Conservation (phyloP, 1,284 basidiomycete genomes). For the Boletus albobrunnescens region DNA sequence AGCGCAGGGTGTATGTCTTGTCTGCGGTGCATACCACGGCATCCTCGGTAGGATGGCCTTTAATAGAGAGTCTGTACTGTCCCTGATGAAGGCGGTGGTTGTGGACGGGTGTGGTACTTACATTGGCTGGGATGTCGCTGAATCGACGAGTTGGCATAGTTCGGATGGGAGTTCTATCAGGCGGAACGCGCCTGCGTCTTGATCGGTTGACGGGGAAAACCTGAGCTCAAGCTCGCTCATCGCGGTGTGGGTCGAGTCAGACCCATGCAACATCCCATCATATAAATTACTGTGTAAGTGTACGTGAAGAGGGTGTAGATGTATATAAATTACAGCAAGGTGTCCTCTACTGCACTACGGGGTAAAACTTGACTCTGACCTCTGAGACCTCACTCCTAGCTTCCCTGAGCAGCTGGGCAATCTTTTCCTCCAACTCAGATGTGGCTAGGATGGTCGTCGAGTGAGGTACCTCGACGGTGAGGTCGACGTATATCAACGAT, state of each 20-base stretch:
- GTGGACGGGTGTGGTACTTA: not conserved
- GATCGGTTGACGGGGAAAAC: slow-evolving; percentile 48
- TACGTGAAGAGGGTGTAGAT: not conserved
- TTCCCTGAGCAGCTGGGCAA: slow-evolving; percentile 56
- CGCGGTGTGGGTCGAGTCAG: not conserved
- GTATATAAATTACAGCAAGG: too few relatives aligned
- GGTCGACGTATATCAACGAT: slow-evolving; percentile 69
- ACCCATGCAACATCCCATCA: not conserved
- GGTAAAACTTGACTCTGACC: slow-evolving; percentile 70
- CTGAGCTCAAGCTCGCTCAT: slow-evolving; percentile 40
- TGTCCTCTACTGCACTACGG: slow-evolving; percentile 30
- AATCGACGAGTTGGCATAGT: slow-evolving; percentile 50
- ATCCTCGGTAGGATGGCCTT: slow-evolving; percentile 76
- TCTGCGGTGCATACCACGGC: slow-evolving; percentile 82
- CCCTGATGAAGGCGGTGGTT: slow-evolving; percentile 1
- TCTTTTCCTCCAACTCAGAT: slow-evolving; percentile 58
- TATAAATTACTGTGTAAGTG: not conserved
- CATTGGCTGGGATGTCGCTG: slow-evolving; percentile 28
- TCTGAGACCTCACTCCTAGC: slow-evolving; percentile 74
- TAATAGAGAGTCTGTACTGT: slow-evolving; percentile 62
- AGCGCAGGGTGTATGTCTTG: slow-evolving; percentile 77
- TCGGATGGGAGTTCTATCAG: slow-evolving; percentile 68
- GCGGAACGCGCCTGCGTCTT: slow-evolving; percentile 53
- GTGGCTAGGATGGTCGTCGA: slow-evolving; percentile 57
- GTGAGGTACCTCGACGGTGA: slow-evolving; percentile 66